These are phyloP conservation scores for Lachnellula cervina DNA, from an alignment of 2,329 filamentous ascomycete genomes.

Conservation along the genomic window DNA sequence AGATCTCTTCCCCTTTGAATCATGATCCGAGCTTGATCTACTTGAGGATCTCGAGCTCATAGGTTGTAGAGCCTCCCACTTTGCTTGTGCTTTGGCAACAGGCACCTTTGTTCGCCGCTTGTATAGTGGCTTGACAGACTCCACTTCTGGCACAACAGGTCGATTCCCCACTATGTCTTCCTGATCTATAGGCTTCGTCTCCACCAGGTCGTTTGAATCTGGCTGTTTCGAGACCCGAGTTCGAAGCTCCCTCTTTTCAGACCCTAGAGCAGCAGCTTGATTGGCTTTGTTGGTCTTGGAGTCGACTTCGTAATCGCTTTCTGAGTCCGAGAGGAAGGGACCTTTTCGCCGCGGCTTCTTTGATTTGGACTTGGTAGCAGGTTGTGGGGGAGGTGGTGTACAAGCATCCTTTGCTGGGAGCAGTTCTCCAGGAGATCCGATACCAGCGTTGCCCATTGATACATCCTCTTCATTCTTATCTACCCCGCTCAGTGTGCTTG, in stretches of 20 bases:
- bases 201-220: slow-evolving; percentile 11
- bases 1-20: neutral
- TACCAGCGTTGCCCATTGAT: neutral
- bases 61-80: slow-evolving; percentile 28
- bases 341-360: slow-evolving; percentile 38
- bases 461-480: slow-evolving; percentile 2
- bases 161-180: slow-evolving; percentile 15
- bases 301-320: slow-evolving; percentile 43
- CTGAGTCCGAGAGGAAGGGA: slow-evolving; percentile 69
- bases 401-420: slow-evolving; percentile 9
- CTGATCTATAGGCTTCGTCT: slow-evolving; percentile 16
- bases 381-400: slow-evolving; percentile 15
- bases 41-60: slow-evolving; percentile 11
- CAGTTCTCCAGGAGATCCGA: neutral
- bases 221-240: slow-evolving; percentile 8
- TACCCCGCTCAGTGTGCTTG: slow-evolving; percentile 1
- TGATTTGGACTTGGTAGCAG: slow-evolving; percentile 29
- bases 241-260: slow-evolving; percentile 18
- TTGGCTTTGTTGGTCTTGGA: slow-evolving; percentile 3
- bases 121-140: slow-evolving; percentile 5
- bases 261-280: slow-evolving; percentile 14
- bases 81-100: slow-evolving; percentile 22
- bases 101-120: slow-evolving; percentile 20
- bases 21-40: neutral
- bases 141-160: slow-evolving; percentile 10